Base-by-base conservation (phyloP, 2,329 filamentous ascomycete genomes). In the Cercospora zeina region DNA sequence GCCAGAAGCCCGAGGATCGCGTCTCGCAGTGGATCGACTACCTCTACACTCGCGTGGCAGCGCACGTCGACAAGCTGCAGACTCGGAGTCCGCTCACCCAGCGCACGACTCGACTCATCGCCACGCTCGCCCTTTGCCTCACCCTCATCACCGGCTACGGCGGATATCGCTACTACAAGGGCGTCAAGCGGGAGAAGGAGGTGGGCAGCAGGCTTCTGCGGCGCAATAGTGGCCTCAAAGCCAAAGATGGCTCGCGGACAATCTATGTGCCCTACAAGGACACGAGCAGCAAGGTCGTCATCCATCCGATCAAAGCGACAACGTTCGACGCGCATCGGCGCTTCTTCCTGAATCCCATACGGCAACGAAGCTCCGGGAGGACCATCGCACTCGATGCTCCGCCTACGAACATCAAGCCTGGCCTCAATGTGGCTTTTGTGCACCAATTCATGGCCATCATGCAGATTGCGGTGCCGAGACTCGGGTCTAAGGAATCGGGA, bases 251-350 rank as follows among this genome's bases (percentile, higher is more conserved):
- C 54, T 93, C 91, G 54, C 85, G 95, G 59, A 96, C 92, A 13
- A 95, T 99, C 62, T 97, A 95, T 73, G 95, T 99, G 30, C 93
- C 93, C 1, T 95, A 96, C 77, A 91, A 91, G 76, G 85, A 92
- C 68, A 83, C 87, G 58, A 96, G 92, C 1, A 89, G 92, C 68
- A 96, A 96, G 76, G 93, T 99, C 53, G 89, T 89, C 61, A 97
- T 99, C 66, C 83, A 91, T 73, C 88, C 89, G 5, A 99, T 93
- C 30, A 97, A 97, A 74, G 86, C 87, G 19, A 89, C 93, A 36
- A 99, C 95, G 0, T 99, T 97, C 74, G 93, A 99, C 81, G 96
- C 95, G 5, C 95, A 99, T 78, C 86, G 95, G 31, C 85, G 96
- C 27, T 82, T 99, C 31, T 99, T 99, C 75, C 81, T 99, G 53